Evolutionary conservation across 768 basidiomycete species (phyloP), one percentile per base, ranked within the genome.

Genomic region (Auriscalpium orientale): DNA sequence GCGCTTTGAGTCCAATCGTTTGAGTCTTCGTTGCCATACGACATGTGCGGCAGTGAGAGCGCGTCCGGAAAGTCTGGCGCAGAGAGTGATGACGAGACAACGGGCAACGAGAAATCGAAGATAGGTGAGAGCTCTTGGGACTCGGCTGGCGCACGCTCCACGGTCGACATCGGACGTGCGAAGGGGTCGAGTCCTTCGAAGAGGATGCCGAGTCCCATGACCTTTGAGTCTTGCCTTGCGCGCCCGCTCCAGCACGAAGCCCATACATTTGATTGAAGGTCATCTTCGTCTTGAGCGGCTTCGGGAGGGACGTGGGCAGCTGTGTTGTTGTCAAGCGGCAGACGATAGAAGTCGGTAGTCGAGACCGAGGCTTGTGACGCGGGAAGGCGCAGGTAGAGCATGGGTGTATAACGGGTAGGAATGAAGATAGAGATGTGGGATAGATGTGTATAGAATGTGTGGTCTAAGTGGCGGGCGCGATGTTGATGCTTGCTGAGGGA

Each of bases 121-220:
- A 50, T 28, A 37, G 47, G 49, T 33, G 20, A 37, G 49, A 33
- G 37, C 53, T 28, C 48, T 4, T 46, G 49, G 12, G 20, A 28
- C 43, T 34, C 20, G 12, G 13, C 37, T 15, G 21, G 3, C 22
- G 21, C 34, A 49, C 20, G 15, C 20, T 10, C 33, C 21, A 54
- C 37, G 15, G 40, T 36, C 21, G 38, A n/a, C 22, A 15, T 47
- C 15, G 45, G 34, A 18, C 20, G 53, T 8, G 45, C 28, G 45
- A 53, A 54, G 33, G 51, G 50, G 43, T 54, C 58, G 37, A 33
- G 45, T 22, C 22, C 49, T 7, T 50, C 52, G 15, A 59, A 48
- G 34, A 61, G 18, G 22, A 62, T 8, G n/a, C 60, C 60, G 28
- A 62, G 60, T 11, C 60, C 60, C 10, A 60, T 21, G 51, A 1